phyloP scores from a whole-genome alignment of 139 green algal species.

The Spirogloea muscicola region DNA sequence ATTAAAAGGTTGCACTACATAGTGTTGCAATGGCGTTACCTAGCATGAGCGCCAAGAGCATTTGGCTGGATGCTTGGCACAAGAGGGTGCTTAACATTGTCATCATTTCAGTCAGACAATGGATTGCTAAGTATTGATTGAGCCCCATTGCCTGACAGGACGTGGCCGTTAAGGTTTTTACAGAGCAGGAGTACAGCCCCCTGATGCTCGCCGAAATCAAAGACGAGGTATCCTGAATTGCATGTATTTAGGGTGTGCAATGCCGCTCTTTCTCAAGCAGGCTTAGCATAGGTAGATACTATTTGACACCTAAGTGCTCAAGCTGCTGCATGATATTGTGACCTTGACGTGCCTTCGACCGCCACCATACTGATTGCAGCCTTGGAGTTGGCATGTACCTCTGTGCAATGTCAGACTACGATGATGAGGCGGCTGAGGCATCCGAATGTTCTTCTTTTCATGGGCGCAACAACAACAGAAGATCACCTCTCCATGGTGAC shows the following conservation, averaged over 20 bases:
- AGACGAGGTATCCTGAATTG: conserved; percentile 17
- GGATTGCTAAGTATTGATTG: not conserved
- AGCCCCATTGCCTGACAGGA: not conserved
- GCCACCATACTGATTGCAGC: not conserved
- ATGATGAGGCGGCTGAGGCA: conserved; percentile 57
- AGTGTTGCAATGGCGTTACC: no score
- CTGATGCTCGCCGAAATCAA: conserved; percentile 32
- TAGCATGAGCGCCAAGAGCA: not conserved
- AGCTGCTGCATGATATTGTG: not conserved
- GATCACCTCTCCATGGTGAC: conserved; percentile 31
- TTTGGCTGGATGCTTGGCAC: not conserved
- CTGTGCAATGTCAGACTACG: conserved; percentile 3
- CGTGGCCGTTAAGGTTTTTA: conserved; percentile 49
- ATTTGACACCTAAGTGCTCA: not conserved
- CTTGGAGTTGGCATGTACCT: no score
- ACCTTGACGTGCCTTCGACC: not conserved
- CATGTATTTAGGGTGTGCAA: conserved; percentile 1
- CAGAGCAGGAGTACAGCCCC: conserved; percentile 17
- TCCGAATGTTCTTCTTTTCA: conserved; percentile 55
- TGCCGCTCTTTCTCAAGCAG: not conserved
- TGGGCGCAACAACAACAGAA: conserved; percentile 33
- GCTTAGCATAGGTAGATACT: no score
- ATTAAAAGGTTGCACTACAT: no score
- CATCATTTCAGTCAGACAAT: not conserved
- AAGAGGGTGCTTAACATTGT: not conserved